These are phyloP conservation scores for Phytophthora cajani DNA, from an alignment of 352 stramenopile genomes.

Conservation along the genomic window DNA sequence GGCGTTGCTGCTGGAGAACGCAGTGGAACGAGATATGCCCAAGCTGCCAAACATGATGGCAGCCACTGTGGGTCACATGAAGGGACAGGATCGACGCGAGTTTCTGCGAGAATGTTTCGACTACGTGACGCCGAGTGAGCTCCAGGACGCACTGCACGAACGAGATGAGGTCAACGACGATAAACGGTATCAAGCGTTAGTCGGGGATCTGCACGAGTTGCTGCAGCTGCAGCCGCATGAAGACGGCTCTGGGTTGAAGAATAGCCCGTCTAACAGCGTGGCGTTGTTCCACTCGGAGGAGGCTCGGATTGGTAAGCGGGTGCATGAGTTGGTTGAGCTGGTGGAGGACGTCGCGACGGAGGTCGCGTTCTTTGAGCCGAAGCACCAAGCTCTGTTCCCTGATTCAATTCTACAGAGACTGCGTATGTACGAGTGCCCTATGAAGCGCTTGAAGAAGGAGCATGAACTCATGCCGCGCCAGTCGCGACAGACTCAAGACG, in stretches of 20 bases:
- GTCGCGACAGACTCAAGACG: not conserved
- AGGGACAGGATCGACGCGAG: constrained; percentile 41
- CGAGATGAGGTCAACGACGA: constrained; percentile 67
- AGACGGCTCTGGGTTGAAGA: not conserved
- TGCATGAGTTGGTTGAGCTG: constrained; percentile 65
- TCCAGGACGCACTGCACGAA: constrained; percentile 57
- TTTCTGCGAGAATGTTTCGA: constrained; percentile 75
- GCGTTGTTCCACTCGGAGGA: constrained; percentile 63
- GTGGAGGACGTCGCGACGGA: constrained; percentile 64
- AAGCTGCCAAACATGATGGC: constrained; percentile 51
- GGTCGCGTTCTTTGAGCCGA: constrained; percentile 42
- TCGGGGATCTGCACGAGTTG: constrained; percentile 59
- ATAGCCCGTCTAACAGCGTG: constrained; percentile 2
- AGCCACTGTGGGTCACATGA: constrained; percentile 49
- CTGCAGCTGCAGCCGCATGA: constrained; percentile 28
- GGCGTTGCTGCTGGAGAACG: constrained; percentile 45
- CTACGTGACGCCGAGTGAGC: constrained; percentile 50
- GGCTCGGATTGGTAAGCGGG: constrained; percentile 50
- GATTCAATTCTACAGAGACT: constrained; percentile 37
- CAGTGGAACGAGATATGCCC: constrained; percentile 43
- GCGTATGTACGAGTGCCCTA: constrained; percentile 44
- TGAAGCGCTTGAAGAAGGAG: constrained; percentile 56
- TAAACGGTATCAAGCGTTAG: constrained; percentile 55
- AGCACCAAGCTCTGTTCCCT: constrained; percentile 21
- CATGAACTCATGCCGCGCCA: constrained; percentile 48